phyloP scores from a whole-genome alignment of 2,329 filamentous ascomycete species.

The Pseudogymnoascus sp. region DNA sequence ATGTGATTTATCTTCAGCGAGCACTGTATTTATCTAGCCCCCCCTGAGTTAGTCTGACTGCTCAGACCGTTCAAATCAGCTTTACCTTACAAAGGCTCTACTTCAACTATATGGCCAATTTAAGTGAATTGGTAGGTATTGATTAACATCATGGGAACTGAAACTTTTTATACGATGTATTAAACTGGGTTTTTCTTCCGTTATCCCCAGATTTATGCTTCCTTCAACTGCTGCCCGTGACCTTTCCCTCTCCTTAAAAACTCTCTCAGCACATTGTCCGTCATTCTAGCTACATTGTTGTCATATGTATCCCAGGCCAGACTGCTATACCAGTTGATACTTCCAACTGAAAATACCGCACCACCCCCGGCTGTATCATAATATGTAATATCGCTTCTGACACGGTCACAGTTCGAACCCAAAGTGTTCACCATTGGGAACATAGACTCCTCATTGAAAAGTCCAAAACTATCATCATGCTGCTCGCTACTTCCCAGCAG shows the following conservation, averaged over 20 bases:
- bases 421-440: slow-evolving; percentile 21
- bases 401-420: slow-evolving; percentile 17
- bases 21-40: neutral
- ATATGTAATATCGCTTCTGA: slow-evolving; percentile 21
- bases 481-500: slow-evolving; percentile 22
- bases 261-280: slow-evolving; percentile 19
- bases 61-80: neutral
- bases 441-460: slow-evolving; percentile 21
- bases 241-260: slow-evolving; percentile 15
- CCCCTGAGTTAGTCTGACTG: neutral
- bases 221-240: neutral
- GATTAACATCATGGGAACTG: neutral
- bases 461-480: slow-evolving; percentile 20
- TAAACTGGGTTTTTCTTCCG: neutral
- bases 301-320: slow-evolving; percentile 22
- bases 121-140: neutral
- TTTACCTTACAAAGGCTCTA: neutral
- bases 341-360: slow-evolving; percentile 23
- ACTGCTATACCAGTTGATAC: slow-evolving; percentile 24
- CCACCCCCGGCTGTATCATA: slow-evolving; percentile 21
- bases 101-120: neutral
- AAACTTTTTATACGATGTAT: neutral
- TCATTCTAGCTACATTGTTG: slow-evolving; percentile 23
- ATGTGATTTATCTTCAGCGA: neutral
- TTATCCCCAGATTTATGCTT: neutral